Percentiles rank a stretch among this genome's conserved stretches.
These are phyloP conservation scores for Trichoderma polysporum DNA, from an alignment of 2,329 filamentous ascomycete species.

Conservation along the genomic window DNA sequence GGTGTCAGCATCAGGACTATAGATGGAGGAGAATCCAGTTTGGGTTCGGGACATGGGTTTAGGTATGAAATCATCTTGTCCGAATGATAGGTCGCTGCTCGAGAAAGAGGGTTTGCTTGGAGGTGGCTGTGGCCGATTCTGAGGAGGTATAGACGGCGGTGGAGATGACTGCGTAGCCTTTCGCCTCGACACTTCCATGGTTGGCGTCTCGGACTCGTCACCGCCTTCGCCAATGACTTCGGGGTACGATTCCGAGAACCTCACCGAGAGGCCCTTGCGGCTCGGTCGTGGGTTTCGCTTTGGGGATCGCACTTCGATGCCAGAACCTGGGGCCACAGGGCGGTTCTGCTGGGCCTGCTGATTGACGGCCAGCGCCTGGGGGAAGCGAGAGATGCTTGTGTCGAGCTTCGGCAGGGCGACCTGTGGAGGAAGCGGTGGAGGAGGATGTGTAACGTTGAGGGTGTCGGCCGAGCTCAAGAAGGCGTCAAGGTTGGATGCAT, in stretches of 20 bases:
- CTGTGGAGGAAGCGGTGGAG: constrained; percentile 42
- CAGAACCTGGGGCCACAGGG: constrained; percentile 38
- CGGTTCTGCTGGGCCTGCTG: constrained; percentile 46
- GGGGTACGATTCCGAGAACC: constrained; percentile 70
- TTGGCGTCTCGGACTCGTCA: constrained; percentile 75
- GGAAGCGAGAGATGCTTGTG: constrained; percentile 56
- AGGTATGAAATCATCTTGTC: constrained; percentile 50
- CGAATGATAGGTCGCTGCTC: constrained; percentile 14
- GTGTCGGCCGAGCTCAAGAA: constrained; percentile 60
- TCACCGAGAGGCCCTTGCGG: constrained; percentile 70
- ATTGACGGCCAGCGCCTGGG: constrained; percentile 51
- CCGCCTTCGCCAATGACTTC: constrained; percentile 89
- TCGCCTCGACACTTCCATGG: constrained; percentile 66
- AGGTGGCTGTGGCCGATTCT: constrained; percentile 22
- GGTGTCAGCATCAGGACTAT: constrained; percentile 26
- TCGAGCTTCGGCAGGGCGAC: constrained; percentile 57
- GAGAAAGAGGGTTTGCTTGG: constrained; percentile 16
- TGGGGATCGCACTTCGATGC: constrained; percentile 43
- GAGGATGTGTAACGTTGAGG: constrained; percentile 53
- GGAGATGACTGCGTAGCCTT: constrained; percentile 45
- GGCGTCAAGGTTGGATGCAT: constrained; percentile 49
- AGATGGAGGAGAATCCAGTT: constrained; percentile 51
- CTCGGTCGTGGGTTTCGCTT: constrained; percentile 46
- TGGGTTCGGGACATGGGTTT: constrained; percentile 56
- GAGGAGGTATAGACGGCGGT: constrained; percentile 33